Conservation (phyloP, 1,139 yeast species). For the Candida tunisiensis region DNA sequence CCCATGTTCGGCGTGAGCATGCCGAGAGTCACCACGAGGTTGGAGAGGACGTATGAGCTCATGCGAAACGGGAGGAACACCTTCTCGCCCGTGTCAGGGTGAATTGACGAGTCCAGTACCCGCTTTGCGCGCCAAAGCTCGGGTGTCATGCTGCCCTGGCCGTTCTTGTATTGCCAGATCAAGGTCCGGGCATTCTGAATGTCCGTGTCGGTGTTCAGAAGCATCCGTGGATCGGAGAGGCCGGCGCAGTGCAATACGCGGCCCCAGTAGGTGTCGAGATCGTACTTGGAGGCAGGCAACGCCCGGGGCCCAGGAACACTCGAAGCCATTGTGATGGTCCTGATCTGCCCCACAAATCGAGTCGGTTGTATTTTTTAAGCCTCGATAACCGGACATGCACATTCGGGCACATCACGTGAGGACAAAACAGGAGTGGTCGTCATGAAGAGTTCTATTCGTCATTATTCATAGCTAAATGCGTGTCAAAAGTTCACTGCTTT, state of each 20-base stretch:
- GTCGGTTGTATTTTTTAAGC: too few relatives aligned
- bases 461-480: too few relatives aligned
- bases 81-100: conserved; percentile 92
- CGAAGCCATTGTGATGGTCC: conserved; percentile 85
- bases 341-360: too few relatives aligned
- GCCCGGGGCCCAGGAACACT: conserved; percentile 68
- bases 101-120: conserved; percentile 72
- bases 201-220: conserved; percentile 50
- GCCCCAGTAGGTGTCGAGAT: conserved; percentile 74
- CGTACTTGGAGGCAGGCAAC: conserved; percentile 65
- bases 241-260: conserved; percentile 89
- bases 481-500: too few relatives aligned
- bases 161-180: conserved; percentile 59
- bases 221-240: conserved; percentile 78
- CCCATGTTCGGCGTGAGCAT: conserved; percentile 93
- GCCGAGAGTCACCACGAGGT: conserved; percentile 89
- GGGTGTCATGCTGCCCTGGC: conserved; percentile 52
- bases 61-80: conserved; percentile 87
- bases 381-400: too few relatives aligned
- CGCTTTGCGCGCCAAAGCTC: conserved; percentile 83
- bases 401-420: too few relatives aligned
- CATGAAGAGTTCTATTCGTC: too few relatives aligned
- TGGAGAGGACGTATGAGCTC: conserved; percentile 90
- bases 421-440: too few relatives aligned
- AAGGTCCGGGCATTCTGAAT: conserved; percentile 46